Evolutionary conservation across 352 stramenopile species (phyloP), one percentile per base, ranked within the genome.

Genomic region (Globisporangium rhizosaccharum): DNA sequence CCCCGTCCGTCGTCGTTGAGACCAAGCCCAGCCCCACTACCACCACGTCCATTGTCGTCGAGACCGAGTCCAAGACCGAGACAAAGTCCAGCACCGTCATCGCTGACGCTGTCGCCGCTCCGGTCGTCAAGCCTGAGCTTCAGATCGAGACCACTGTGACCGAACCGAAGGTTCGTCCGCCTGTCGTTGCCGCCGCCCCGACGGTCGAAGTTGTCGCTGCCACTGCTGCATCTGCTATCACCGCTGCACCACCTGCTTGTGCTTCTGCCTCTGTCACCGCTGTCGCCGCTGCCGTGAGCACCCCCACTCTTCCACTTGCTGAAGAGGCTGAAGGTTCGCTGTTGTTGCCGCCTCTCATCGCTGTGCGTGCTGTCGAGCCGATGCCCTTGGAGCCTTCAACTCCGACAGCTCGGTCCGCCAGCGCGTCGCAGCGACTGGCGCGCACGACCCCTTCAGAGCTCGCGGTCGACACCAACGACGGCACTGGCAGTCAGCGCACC

Each of bases 311-410:
- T 39, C 49, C 49, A 42, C 49, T 39, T 53, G 49, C 30, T 39
- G 51, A 56, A 25, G 30, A 56, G 33, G 30, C 30, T 47, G 36
- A 26, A 46, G 51, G 14, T 28, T 42, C 12, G 51, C n/a, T 36
- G 36, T 44, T 14, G 33, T 36, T 42, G 20, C n/a, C n/a, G 26
- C 51, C 51, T 47, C 14, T 46, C 20, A 20, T 14, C 36, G 51
- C 36, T 36, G 51, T 47, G 15, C 51, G 36, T n/a, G 36, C 23
- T 42, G 51, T 46, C 14, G 51, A 42, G 33, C 26, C 33, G 12
- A n/a, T 30, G 51, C 33, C 33, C 33, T 56, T 20, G 51, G 51
- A 56, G 36, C 51, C 51, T 56, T 48, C 51, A 37, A 56, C 51
- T 56, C 51, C 36, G 51, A 56, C 51, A 46, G 51, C 33, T 20